Evolutionary conservation across 139 green algal genomes (phyloP), one percentile per base, ranked within the genome.

Genomic region (Asterochloris sp.): DNA sequence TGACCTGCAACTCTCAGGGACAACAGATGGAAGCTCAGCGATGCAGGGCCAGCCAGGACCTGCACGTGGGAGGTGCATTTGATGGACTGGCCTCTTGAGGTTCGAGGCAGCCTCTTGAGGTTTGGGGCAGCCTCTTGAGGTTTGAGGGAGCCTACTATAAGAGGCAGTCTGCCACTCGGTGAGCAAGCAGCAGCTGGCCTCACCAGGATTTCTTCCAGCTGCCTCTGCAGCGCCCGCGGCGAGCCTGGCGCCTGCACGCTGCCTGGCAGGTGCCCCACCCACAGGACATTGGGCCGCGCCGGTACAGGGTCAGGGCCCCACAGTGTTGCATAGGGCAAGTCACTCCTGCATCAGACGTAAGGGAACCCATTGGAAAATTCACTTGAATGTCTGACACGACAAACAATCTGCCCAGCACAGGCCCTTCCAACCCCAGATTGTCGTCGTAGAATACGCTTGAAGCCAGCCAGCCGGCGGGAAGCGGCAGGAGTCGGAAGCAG

Each of bases 311-410:
- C 82, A 17, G 61, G 68, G 11, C 76, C 82, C 19, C 27, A 79
- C n/a, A 86, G 27, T 23, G 82, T 76, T 10, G 63, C 76, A 28
- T 86, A 82, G 16, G 82, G 68, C 13, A 86, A 79, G 71, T 84
- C 80, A 28, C 60, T 74, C 71, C 80, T 78, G 71, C 61, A 54
- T 54, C 38, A 54, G 38, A 54, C 38, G 6, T 54, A 6, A 54
- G 6, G 6, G 38, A 54, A 6, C 6, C 6, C 4, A 2, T 54
- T 6, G 6, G 38, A 54, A 54, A 6, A 54, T 54, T n/a, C n/a
- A 6, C 38, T 54, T 54, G 38, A 54, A 54, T 2, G 2, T 54
- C 6, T 54, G 38, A 6, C 38, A 54, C 6, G 38, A 54, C 38
- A 54, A 54, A 54, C 4, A 54, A 6, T 6, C 38, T 54, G 38